Conservation (phyloP, 139 green algal genomes). For the Closterium sp. region DNA sequence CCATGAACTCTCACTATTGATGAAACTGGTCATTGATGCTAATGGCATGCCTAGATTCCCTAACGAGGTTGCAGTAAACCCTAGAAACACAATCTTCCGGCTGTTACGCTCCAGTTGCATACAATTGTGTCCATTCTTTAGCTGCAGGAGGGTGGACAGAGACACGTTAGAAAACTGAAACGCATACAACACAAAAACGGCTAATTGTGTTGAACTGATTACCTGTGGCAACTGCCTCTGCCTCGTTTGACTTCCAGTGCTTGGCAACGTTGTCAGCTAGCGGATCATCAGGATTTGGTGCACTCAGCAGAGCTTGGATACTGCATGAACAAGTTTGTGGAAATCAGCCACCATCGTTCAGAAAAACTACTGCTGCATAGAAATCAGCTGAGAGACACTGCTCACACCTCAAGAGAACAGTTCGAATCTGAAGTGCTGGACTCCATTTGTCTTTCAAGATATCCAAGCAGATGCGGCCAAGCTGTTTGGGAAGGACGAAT, state of each 20-base stretch:
- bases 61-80: no score
- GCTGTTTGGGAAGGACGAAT: slow-evolving; percentile 42
- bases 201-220: not conserved
- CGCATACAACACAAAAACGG: not conserved
- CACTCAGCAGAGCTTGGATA: slow-evolving; percentile 94
- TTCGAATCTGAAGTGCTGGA: slow-evolving; percentile 96
- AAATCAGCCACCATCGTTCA: not conserved
- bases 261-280: slow-evolving; percentile 94
- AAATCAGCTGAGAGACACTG: not conserved
- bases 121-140: slow-evolving; percentile 29
- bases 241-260: slow-evolving; percentile 95
- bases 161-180: slow-evolving; percentile 2
- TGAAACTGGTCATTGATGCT: not conserved
- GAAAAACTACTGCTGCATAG: not conserved
- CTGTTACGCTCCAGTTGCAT: slow-evolving; percentile 28
- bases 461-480: slow-evolving; percentile 97
- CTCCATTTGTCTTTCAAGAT: slow-evolving; percentile 99
- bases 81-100: not conserved
- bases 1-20: not conserved
- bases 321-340: slow-evolving; percentile 42
- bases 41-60: not conserved
- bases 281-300: slow-evolving; percentile 97
- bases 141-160: slow-evolving; percentile 11
- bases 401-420: slow-evolving; percentile 79
- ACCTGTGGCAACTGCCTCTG: slow-evolving; percentile 72